phyloP scores from a whole-genome alignment of 1,284 basidiomycete species.

The Malassezia sympodialis region DNA sequence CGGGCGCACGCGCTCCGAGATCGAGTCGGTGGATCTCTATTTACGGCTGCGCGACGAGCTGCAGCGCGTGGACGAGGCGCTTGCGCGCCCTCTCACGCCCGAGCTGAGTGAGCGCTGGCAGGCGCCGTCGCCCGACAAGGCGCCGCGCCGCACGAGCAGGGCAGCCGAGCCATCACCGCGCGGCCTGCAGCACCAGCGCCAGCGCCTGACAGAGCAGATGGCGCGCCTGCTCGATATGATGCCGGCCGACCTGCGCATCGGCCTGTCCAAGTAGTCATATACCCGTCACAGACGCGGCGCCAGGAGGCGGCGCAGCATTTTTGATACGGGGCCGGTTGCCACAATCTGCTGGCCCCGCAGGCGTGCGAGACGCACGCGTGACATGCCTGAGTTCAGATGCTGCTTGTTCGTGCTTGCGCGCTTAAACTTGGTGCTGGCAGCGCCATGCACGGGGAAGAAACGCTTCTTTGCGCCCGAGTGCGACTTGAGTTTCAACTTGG shows the following conservation, averaged over 20 bases:
- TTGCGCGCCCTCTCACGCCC: conserved; percentile 21
- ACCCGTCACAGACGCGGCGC: conserved; percentile 23
- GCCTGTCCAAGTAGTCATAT: conserved; percentile 4
- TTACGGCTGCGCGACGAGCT: conserved; percentile 33
- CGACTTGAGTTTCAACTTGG: conserved; percentile 24
- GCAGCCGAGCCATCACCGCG: not conserved
- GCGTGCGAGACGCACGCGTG: conserved; percentile 28
- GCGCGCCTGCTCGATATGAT: conserved; percentile 17
- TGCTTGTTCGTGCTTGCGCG: conserved; percentile 26
- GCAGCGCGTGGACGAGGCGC: conserved; percentile 23
- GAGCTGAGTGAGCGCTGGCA: conserved; percentile 32
- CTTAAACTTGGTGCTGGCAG: conserved; percentile 25
- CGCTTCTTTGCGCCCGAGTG: conserved; percentile 37
- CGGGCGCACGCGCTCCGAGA: conserved; percentile 25
- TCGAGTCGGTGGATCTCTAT: conserved; percentile 39
- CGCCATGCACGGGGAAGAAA: conserved; percentile 25
- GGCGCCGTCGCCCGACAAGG: not conserved
- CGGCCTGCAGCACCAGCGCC: conserved; percentile 6
- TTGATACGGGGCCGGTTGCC: conserved; percentile 23
- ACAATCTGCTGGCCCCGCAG: conserved; percentile 26
- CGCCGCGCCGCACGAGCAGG: not conserved
- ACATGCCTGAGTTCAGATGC: conserved; percentile 38
- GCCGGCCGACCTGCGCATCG: conserved; percentile 25
- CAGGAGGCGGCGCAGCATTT: conserved; percentile 32
- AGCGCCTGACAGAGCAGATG: conserved; percentile 13